Conservation (phyloP, 345 rosid species). For the Isatis tinctoria region DNA sequence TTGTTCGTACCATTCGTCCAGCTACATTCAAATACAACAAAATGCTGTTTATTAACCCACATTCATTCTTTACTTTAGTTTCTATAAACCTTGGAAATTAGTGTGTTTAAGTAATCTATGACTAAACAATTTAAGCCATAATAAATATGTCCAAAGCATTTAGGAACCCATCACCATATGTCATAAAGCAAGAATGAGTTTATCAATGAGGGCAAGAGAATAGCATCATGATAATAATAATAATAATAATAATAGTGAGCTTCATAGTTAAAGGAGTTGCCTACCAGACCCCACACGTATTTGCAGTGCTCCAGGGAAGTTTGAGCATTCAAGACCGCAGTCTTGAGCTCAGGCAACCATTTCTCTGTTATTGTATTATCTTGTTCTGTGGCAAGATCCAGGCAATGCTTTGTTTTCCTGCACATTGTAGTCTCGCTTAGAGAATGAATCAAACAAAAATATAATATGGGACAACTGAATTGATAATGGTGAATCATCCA, state of each 20-base stretch:
- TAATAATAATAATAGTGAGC: neutral
- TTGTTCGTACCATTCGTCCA: slow-evolving; percentile 92
- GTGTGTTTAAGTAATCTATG: neutral
- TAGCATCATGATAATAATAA: neutral
- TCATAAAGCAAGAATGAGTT: neutral
- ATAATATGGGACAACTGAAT: neutral
- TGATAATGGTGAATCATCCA: neutral
- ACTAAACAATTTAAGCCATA: neutral
- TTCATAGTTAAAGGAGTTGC: slow-evolving; percentile 25
- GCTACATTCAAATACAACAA: slow-evolving; percentile 40
- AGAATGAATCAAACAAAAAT: neutral
- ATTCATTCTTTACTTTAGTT: neutral
- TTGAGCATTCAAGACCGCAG: slow-evolving; percentile 65
- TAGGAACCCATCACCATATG: neutral
- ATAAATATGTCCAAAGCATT: neutral
- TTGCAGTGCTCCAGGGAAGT: slow-evolving; percentile 71
- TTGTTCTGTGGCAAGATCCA: slow-evolving; percentile 74
- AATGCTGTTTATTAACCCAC: neutral
- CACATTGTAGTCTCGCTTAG: slow-evolving; percentile 15
- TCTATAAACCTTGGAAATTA: neutral
- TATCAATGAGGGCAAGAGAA: neutral
- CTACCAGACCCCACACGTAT: slow-evolving; percentile 75
- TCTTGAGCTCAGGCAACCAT: slow-evolving; percentile 85
- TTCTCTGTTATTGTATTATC: slow-evolving; percentile 64
- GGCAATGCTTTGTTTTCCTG: slow-evolving; percentile 74